Conservation (phyloP, 164 flowering plant species). For the Vitis amurensis region DNA sequence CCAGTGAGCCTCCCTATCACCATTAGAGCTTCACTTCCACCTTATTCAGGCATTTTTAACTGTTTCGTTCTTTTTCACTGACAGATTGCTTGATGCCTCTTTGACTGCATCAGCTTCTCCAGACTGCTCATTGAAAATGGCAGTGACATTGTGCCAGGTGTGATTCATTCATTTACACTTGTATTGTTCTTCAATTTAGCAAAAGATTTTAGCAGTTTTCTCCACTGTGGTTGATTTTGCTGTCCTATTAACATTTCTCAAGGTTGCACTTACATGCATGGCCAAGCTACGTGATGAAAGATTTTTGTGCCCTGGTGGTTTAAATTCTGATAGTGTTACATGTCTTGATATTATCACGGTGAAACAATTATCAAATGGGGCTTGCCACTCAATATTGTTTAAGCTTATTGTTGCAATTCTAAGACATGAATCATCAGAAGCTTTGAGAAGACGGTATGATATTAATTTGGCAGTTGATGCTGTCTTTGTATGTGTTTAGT, state of each 20-base stretch:
- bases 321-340: slow-evolving; percentile 70
- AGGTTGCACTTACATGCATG: slow-evolving; percentile 98
- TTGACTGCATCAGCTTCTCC: slow-evolving; percentile 86
- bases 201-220: slow-evolving; percentile 1
- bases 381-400: slow-evolving; percentile 81
- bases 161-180: neutral
- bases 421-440: slow-evolving; percentile 83
- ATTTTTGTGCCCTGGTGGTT: slow-evolving; percentile 57
- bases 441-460: slow-evolving; percentile 81
- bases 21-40: neutral
- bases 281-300: slow-evolving; percentile 95
- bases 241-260: slow-evolving; percentile 7
- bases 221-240: slow-evolving; percentile 2
- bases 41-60: neutral
- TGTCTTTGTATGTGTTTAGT: slow-evolving; percentile 4
- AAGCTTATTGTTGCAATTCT: slow-evolving; percentile 86
- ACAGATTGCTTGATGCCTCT: slow-evolving; percentile 85
- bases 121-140: slow-evolving; percentile 95
- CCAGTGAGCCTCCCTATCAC: slow-evolving; percentile 49
- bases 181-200: neutral
- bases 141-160: slow-evolving; percentile 80
- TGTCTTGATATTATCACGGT: slow-evolving; percentile 74
- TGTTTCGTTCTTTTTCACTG: slow-evolving; percentile 7
- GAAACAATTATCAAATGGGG: slow-evolving; percentile 83
- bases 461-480: neutral